Conservation (phyloP, 305 asterid species). For the Ajuga reptans region DNA sequence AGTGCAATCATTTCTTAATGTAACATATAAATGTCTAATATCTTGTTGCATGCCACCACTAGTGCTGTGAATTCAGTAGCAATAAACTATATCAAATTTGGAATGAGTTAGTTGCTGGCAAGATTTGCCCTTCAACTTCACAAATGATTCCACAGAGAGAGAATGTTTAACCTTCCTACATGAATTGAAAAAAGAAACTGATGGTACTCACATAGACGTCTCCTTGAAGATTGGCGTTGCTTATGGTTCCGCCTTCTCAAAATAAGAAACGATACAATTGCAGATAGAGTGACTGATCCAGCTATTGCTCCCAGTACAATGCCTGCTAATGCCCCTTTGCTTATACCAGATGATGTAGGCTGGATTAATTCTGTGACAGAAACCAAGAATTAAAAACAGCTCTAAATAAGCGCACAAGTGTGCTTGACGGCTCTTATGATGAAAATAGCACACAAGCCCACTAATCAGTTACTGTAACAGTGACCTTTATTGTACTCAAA, state of each 20-base stretch:
- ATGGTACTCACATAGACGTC: constrained; percentile 48
- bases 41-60: not conserved
- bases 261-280: constrained; percentile 49
- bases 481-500: not conserved
- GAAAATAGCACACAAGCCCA: not conserved
- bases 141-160: not conserved
- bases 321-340: constrained; percentile 73
- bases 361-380: constrained; percentile 36
- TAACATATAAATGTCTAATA: not conserved
- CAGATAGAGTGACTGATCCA: constrained; percentile 52
- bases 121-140: not conserved
- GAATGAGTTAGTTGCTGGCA: not conserved
- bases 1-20: not conserved
- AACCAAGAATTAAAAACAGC: constrained; percentile 13
- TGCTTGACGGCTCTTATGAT: not conserved
- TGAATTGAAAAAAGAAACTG: not conserved
- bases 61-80: not conserved
- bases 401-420: not conserved
- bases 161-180: not conserved
- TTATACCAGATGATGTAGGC: constrained; percentile 39
- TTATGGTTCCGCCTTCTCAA: constrained; percentile 39
- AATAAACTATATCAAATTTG: not conserved
- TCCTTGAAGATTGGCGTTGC: constrained; percentile 33
- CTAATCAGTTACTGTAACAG: not conserved
- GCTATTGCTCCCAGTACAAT: constrained; percentile 62